phyloP scores from a whole-genome alignment of 805 yeast species.

The Kodamaea fukazawae region DNA sequence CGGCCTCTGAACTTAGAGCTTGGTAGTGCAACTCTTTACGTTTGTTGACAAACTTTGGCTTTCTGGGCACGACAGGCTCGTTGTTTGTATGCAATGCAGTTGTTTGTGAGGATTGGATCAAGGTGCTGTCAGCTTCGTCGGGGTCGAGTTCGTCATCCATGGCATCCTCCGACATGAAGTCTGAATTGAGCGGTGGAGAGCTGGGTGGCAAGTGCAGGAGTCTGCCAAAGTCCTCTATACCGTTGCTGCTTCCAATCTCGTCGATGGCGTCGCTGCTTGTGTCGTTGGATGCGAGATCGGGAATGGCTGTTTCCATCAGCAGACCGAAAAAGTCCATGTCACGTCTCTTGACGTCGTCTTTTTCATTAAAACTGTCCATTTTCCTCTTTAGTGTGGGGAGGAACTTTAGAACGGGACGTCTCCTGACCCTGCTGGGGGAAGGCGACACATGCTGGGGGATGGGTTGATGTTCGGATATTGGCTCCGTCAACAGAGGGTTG shows the following conservation, averaged over 20 bases:
- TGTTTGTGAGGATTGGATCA: slow-evolving; percentile 1
- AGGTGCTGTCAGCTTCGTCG: slow-evolving; percentile 2
- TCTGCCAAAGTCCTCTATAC: slow-evolving; percentile 3
- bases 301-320: neutral
- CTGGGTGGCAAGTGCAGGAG: slow-evolving; percentile 7
- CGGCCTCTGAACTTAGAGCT: slow-evolving; percentile 36
- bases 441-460: slow-evolving; percentile 4
- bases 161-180: slow-evolving; percentile 10
- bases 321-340: slow-evolving; percentile 17
- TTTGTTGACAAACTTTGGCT: slow-evolving; percentile 7
- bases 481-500: slow-evolving; percentile 10
- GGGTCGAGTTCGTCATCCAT: slow-evolving; percentile 9
- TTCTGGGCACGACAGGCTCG: neutral
- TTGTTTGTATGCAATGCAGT: neutral
- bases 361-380: slow-evolving; percentile 42
- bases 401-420: slow-evolving; percentile 19
- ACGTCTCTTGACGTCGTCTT: slow-evolving; percentile 37
- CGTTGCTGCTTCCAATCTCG: slow-evolving; percentile 5
- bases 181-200: slow-evolving; percentile 8
- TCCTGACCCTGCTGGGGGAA: slow-evolving; percentile 1
- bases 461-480: slow-evolving; percentile 5
- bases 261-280: slow-evolving; percentile 7
- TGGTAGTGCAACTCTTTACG: slow-evolving; percentile 1
- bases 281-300: neutral
- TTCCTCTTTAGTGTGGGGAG: slow-evolving; percentile 39